Conservation (phyloP, 768 basidiomycete genomes). For the Kwoniella sp. region DNA sequence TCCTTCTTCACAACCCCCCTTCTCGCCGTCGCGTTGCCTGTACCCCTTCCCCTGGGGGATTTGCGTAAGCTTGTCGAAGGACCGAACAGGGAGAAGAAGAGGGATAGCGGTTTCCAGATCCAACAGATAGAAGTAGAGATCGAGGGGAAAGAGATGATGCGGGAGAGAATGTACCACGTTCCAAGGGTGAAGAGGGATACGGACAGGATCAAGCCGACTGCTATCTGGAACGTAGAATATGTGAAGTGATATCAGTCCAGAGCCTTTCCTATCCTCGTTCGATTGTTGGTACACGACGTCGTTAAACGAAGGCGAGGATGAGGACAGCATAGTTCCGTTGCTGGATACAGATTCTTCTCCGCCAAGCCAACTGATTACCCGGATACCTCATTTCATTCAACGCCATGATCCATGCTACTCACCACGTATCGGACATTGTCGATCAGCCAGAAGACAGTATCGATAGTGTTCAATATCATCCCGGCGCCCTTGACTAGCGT, state of each 20-base stretch:
- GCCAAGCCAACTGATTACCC: no score
- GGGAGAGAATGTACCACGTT: slow-evolving; percentile 11
- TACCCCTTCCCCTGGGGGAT: no score
- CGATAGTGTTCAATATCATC: background rate
- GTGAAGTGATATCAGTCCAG: slow-evolving; percentile 2
- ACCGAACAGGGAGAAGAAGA: no score
- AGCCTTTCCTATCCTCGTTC: no score
- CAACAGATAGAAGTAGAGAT: background rate
- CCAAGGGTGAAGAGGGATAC: slow-evolving; percentile 10
- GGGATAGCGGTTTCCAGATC: no score
- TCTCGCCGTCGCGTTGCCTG: background rate
- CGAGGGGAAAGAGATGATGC: slow-evolving; percentile 11
- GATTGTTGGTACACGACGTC: no score
- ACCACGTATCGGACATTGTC: slow-evolving; percentile 17
- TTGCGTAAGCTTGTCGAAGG: no score
- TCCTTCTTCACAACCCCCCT: background rate
- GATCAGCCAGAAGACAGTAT: slow-evolving; percentile 12
- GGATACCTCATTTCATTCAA: background rate
- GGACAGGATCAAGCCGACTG: slow-evolving; percentile 7
- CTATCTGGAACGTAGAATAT: slow-evolving; percentile 7
- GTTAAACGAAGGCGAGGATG: no score
- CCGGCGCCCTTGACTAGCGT: no score
- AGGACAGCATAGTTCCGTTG: no score
- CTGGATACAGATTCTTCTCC: no score
- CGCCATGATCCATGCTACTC: background rate